Conservation (phyloP, 306 rosid species). For the Corylus heterophylla region DNA sequence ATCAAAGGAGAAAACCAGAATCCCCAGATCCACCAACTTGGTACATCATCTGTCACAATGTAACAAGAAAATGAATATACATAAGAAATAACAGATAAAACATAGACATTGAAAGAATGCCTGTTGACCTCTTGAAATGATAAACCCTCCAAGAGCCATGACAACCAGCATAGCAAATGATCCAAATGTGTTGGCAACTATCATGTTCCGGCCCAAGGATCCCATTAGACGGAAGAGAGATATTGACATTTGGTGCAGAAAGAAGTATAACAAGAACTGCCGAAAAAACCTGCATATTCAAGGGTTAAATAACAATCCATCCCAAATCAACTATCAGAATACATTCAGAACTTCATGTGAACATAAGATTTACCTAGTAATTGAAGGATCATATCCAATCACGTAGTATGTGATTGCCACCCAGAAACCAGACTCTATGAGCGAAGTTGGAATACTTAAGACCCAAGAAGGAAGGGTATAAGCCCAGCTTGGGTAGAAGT, state of each 20-base stretch:
- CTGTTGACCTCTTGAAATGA: slow-evolving; percentile 76
- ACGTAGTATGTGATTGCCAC: slow-evolving; percentile 84
- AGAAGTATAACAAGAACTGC: slow-evolving; percentile 80
- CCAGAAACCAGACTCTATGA: slow-evolving; percentile 94
- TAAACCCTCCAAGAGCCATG: slow-evolving; percentile 96
- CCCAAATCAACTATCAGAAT: slow-evolving; percentile 28
- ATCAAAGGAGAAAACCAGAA: slow-evolving; percentile 98
- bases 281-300: slow-evolving; percentile 66
- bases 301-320: slow-evolving; percentile 24
- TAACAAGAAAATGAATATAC: slow-evolving; percentile 23
- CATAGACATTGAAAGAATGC: slow-evolving; percentile 25
- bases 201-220: slow-evolving; percentile 97
- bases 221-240: slow-evolving; percentile 95
- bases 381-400: slow-evolving; percentile 90
- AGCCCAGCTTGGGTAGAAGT: slow-evolving; percentile 95
- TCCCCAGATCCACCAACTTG: slow-evolving; percentile 99
- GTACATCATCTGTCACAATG: slow-evolving; percentile 64
- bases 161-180: slow-evolving; percentile 99
- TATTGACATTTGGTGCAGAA: slow-evolving; percentile 96
- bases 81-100: slow-evolving; percentile 17
- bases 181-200: slow-evolving; percentile 95
- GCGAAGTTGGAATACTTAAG: slow-evolving; percentile 81
- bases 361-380: slow-evolving; percentile 58
- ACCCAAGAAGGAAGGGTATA: slow-evolving; percentile 93
- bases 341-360: slow-evolving; percentile 20